A percentile compares a stretch with the other conserved stretches of the same genome.
These are phyloP conservation scores for Phytophthora tentaculata DNA, from an alignment of 352 stramenopile species.

Conservation along the genomic window DNA sequence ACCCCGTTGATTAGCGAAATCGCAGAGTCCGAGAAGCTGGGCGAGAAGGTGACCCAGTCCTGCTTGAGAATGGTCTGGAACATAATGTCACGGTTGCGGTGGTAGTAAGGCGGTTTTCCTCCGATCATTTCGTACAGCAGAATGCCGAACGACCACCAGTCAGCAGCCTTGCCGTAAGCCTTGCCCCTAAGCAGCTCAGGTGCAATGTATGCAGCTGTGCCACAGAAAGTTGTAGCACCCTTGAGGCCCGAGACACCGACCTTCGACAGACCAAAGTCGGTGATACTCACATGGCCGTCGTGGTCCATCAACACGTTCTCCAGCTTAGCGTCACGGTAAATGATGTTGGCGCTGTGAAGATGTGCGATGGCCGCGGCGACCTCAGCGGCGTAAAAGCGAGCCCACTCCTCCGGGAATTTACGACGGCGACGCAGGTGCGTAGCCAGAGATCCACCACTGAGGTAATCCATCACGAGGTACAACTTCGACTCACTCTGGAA, in stretches of 20 bases:
- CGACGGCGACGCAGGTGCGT: conserved; percentile 89
- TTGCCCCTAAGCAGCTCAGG: conserved; percentile 92
- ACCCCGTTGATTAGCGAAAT: conserved; percentile 93
- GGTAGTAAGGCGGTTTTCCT: conserved; percentile 91
- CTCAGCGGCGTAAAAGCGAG: conserved; percentile 95
- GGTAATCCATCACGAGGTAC: conserved; percentile 94
- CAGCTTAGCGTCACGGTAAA: conserved; percentile 96
- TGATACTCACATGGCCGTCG: conserved; percentile 94
- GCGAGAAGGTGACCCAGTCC: conserved; percentile 95
- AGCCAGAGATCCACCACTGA: conserved; percentile 90
- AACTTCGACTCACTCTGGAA: conserved; percentile 94
- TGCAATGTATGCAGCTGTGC: conserved; percentile 94
- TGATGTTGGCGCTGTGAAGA: conserved; percentile 94
- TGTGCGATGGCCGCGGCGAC: conserved; percentile 92
- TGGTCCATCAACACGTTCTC: conserved; percentile 96
- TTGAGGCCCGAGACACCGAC: conserved; percentile 87
- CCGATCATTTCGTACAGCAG: conserved; percentile 97
- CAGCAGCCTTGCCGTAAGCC: conserved; percentile 90
- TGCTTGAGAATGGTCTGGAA: conserved; percentile 93
- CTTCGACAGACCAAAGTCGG: conserved; percentile 95
- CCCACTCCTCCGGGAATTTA: conserved; percentile 91
- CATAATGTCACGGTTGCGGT: conserved; percentile 93
- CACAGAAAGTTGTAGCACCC: conserved; percentile 93
- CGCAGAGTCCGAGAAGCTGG: conserved; percentile 91
- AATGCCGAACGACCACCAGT: conserved; percentile 96